Evolutionary conservation across 108 stramenopile genomes (phyloP).

Genomic region (Schizochytrium sp.): DNA sequence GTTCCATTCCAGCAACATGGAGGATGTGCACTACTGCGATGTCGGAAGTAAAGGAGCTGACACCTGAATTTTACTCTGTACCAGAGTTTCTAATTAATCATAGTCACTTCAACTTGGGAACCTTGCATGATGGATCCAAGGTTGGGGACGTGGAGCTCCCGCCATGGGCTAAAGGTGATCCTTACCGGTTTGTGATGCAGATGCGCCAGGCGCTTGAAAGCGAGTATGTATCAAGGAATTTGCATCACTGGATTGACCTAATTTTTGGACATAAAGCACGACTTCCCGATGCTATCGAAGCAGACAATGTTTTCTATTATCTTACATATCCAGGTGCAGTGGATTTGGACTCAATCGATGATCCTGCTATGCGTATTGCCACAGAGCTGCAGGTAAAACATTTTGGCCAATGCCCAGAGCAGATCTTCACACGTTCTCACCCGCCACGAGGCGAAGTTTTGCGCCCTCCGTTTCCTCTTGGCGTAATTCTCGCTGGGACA

Average conservation of each 20-base stretch:
- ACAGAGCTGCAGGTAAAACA: constrained; percentile 81
- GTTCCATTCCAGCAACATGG: constrained; percentile 61
- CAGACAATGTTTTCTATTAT: constrained; percentile 94
- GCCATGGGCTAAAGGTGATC: constrained; percentile 77
- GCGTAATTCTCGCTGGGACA: not conserved
- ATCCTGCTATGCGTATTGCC: constrained; percentile 87
- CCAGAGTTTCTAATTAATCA: constrained; percentile 76
- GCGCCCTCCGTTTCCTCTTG: not conserved
- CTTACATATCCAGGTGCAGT: constrained; percentile 97
- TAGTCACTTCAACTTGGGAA: constrained; percentile 69
- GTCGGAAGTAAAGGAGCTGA: constrained; percentile 78
- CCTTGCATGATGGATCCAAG: constrained; percentile 56
- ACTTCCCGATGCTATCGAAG: constrained; percentile 84
- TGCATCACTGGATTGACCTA: constrained; percentile 96
- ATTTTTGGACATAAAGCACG: constrained; percentile 96
- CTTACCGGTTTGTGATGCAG: constrained; percentile 62
- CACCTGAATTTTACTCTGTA: constrained; percentile 73
- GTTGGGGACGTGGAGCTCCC: constrained; percentile 77
- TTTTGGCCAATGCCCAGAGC: constrained; percentile 78
- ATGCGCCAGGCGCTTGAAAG: constrained; percentile 80
- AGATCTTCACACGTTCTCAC: constrained; percentile 73
- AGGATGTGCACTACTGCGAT: constrained; percentile 67
- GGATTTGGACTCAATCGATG: constrained; percentile 88
- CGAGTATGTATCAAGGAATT: constrained; percentile 86
- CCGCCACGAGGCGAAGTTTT: constrained; percentile 58